These are phyloP conservation scores for Pythium pyrilobum DNA, from an alignment of 352 stramenopile genomes.

Conservation along the genomic window DNA sequence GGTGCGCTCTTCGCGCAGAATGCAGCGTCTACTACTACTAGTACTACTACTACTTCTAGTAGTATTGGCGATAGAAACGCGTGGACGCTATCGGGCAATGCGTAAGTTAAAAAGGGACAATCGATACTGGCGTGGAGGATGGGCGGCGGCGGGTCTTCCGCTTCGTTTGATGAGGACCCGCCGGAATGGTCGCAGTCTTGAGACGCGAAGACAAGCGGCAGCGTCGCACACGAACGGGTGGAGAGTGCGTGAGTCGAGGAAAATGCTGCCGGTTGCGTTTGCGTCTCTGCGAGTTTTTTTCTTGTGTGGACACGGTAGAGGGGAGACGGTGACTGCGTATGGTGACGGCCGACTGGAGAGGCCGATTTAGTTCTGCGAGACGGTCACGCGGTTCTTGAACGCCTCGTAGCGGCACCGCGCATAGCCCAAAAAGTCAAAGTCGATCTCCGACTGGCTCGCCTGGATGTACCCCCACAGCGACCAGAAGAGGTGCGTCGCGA, in stretches of 20 bases:
- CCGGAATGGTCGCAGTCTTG: no score
- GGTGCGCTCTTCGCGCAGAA: no score
- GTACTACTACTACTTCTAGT: no score
- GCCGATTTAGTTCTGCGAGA: slow-evolving; percentile 27
- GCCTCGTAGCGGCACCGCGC: slow-evolving; percentile 63
- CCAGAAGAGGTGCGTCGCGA: slow-evolving; percentile 90
- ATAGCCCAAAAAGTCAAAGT: slow-evolving; percentile 92
- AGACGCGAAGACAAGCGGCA: slow-evolving; percentile 5
- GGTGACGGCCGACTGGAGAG: background rate
- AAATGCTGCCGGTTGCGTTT: slow-evolving; percentile 1
- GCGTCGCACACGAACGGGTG: background rate
- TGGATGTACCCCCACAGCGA: slow-evolving; percentile 90
- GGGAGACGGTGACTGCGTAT: background rate
- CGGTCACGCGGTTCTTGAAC: slow-evolving; percentile 57
- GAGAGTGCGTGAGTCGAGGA: background rate
- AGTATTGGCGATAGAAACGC: no score
- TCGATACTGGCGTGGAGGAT: no score
- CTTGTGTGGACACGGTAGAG: background rate
- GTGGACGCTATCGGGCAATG: no score
- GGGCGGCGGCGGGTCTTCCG: no score
- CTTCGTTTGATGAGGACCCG: no score
- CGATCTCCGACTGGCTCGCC: slow-evolving; percentile 81
- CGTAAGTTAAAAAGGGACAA: no score
- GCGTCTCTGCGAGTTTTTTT: background rate
- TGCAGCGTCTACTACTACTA: no score